phyloP scores from a whole-genome alignment of 768 basidiomycete species.

The Pleurotus cornucopiae region DNA sequence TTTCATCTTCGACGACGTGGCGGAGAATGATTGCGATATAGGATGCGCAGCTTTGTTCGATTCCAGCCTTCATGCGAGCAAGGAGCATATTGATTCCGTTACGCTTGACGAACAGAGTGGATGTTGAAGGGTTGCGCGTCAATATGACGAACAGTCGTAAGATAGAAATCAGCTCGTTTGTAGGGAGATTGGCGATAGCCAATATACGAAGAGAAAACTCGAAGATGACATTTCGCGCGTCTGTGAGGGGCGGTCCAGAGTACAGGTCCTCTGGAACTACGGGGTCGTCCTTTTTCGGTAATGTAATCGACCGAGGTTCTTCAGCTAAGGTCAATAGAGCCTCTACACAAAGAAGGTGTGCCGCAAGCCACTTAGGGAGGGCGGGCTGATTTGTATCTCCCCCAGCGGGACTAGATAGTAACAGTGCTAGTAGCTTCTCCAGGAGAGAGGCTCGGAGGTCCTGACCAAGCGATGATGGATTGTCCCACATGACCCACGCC shows the following conservation, averaged over 20 bases:
- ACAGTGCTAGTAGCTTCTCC: slow-evolving; percentile 62
- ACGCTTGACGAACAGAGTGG: slow-evolving; percentile 61
- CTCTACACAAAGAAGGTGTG: slow-evolving; percentile 83
- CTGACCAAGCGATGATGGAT: slow-evolving; percentile 52
- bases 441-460: slow-evolving; percentile 56
- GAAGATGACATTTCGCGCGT: slow-evolving; percentile 66
- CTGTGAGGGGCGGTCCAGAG: slow-evolving; percentile 56
- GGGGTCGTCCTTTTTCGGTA: slow-evolving; percentile 71
- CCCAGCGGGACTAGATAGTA: slow-evolving; percentile 52
- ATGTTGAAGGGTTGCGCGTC: slow-evolving; percentile 66
- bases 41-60: slow-evolving; percentile 68
- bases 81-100: slow-evolving; percentile 66
- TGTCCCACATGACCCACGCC: slow-evolving; percentile 78
- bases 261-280: slow-evolving; percentile 46
- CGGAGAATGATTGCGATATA: slow-evolving; percentile 88
- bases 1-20: slow-evolving; percentile 80
- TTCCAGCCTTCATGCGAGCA: slow-evolving; percentile 56
- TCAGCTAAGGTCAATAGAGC: slow-evolving; percentile 74
- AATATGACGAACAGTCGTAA: slow-evolving; percentile 82
- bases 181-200: slow-evolving; percentile 54
- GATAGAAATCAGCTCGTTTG: slow-evolving; percentile 79
- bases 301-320: slow-evolving; percentile 57
- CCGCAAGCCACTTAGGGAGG: slow-evolving; percentile 83
- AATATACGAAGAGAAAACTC: slow-evolving; percentile 76
- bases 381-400: slow-evolving; percentile 48